These are phyloP conservation scores for Candida dajiaensis DNA, from an alignment of 805 yeast species.

Conservation along the genomic window DNA sequence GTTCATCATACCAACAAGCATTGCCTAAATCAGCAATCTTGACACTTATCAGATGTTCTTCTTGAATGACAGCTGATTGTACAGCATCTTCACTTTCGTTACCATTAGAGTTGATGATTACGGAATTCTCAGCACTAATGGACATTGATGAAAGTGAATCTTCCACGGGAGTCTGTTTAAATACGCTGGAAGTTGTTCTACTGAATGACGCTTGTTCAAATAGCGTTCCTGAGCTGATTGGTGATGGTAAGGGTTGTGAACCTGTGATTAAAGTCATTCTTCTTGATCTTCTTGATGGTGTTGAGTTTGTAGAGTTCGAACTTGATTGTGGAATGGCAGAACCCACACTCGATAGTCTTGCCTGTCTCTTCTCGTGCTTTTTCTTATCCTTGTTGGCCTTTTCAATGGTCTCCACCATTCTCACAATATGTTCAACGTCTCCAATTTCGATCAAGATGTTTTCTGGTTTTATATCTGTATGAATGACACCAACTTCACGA, in stretches of 20 bases:
- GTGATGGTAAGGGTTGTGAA: constrained; percentile 90
- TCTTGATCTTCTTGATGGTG: constrained; percentile 42
- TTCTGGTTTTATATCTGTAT: constrained; percentile 71
- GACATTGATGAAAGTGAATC: constrained; percentile 37
- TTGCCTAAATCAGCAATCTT: constrained; percentile 87
- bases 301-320: constrained; percentile 16
- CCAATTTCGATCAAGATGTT: constrained; percentile 76
- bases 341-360: constrained; percentile 20
- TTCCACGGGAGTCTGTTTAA: constrained; percentile 12
- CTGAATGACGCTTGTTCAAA: constrained; percentile 7
- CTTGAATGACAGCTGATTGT: constrained; percentile 2
- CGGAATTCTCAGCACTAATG: constrained; percentile 26
- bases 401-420: constrained; percentile 57
- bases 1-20: constrained; percentile 63
- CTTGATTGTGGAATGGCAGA: constrained; percentile 10
- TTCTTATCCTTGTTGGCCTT: constrained; percentile 39
- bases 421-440: constrained; percentile 73
- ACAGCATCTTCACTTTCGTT: not conserved
- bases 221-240: constrained; percentile 48
- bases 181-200: constrained; percentile 11
- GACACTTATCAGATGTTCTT: constrained; percentile 56
- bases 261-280: constrained; percentile 79
- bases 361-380: constrained; percentile 34
- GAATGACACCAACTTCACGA: constrained; percentile 67
- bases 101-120: constrained; percentile 2